These are phyloP conservation scores for Ganoderma lingzhi DNA, from an alignment of 1,284 basidiomycete species.

Conservation along the genomic window DNA sequence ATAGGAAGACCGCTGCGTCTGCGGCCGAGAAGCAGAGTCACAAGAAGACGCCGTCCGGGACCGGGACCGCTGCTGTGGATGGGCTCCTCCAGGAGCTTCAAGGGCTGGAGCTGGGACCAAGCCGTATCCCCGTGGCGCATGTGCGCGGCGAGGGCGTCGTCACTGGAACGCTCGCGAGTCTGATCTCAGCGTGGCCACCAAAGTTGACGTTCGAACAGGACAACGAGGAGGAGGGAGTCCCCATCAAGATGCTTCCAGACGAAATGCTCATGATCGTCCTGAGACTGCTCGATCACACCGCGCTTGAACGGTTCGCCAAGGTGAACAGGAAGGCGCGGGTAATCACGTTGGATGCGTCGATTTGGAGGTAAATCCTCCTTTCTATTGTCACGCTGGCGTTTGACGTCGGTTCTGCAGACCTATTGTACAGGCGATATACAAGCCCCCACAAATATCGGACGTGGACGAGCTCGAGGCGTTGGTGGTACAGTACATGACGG, in stretches of 20 bases:
- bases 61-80: slow-evolving; percentile 13
- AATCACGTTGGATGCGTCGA: slow-evolving; percentile 67
- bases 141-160: slow-evolving; percentile 27
- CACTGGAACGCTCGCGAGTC: slow-evolving; percentile 52
- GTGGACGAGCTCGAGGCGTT: slow-evolving; percentile 56
- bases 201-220: slow-evolving; percentile 69
- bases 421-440: slow-evolving; percentile 61
- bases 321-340: slow-evolving; percentile 79
- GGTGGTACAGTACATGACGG: slow-evolving; percentile 58
- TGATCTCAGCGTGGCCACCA: slow-evolving; percentile 58
- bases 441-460: slow-evolving; percentile 73
- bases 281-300: slow-evolving; percentile 64
- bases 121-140: slow-evolving; percentile 33
- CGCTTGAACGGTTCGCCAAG: slow-evolving; percentile 80
- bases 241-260: slow-evolving; percentile 71
- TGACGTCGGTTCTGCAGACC: slow-evolving; percentile 20
- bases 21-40: slow-evolving; percentile 27
- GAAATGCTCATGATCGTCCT: slow-evolving; percentile 80
- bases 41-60: slow-evolving; percentile 6
- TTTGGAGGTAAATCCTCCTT: slow-evolving; percentile 76
- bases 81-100: slow-evolving; percentile 25
- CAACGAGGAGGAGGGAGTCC: slow-evolving; percentile 65
- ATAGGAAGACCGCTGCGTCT: slow-evolving; percentile 6
- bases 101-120: slow-evolving; percentile 21
- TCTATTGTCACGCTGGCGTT: background rate